phyloP scores from a whole-genome alignment of 768 basidiomycete species.

The Hypholoma sublateritium region DNA sequence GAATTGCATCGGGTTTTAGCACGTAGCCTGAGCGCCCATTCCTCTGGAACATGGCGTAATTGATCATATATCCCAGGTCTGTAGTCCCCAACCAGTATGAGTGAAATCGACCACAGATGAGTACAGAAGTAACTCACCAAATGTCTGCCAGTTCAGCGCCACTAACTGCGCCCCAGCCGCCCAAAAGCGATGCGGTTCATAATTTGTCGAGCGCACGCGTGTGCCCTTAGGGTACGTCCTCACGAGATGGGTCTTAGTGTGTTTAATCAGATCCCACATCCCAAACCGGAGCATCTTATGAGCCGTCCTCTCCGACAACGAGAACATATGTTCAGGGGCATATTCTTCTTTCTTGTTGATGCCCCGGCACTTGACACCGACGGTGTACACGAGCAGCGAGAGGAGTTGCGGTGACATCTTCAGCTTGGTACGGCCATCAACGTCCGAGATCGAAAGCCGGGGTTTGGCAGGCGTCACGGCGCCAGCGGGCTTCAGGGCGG shows the following conservation, averaged over 20 bases:
- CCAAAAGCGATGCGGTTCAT: conserved; percentile 89
- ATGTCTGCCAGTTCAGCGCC: conserved; percentile 97
- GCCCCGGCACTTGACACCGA: conserved; percentile 93
- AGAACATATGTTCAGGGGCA: conserved; percentile 87
- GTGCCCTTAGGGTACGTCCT: conserved; percentile 86
- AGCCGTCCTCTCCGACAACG: conserved; percentile 82
- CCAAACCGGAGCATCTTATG: conserved; percentile 72
- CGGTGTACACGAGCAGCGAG: conserved; percentile 85
- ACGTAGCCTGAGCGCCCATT: conserved; percentile 91
- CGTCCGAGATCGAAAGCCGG: background rate
- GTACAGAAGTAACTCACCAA: conserved; percentile 52
- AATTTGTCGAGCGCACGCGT: conserved; percentile 83
- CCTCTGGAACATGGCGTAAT: conserved; percentile 92
- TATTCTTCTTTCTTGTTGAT: conserved; percentile 87
- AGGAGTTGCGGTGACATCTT: conserved; percentile 78
- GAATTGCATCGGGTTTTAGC: conserved; percentile 80
- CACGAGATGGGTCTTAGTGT: conserved; percentile 80
- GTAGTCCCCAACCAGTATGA: conserved; percentile 4
- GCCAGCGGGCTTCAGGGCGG: background rate
- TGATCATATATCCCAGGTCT: conserved; percentile 92
- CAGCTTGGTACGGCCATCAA: conserved; percentile 37
- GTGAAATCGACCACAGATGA: background rate
- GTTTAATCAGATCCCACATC: conserved; percentile 77
- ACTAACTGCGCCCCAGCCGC: conserved; percentile 85
- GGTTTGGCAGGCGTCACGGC: background rate